phyloP scores from a whole-genome alignment of 176 grass and related monocot genomes.

The Neostapfia colusana region DNA sequence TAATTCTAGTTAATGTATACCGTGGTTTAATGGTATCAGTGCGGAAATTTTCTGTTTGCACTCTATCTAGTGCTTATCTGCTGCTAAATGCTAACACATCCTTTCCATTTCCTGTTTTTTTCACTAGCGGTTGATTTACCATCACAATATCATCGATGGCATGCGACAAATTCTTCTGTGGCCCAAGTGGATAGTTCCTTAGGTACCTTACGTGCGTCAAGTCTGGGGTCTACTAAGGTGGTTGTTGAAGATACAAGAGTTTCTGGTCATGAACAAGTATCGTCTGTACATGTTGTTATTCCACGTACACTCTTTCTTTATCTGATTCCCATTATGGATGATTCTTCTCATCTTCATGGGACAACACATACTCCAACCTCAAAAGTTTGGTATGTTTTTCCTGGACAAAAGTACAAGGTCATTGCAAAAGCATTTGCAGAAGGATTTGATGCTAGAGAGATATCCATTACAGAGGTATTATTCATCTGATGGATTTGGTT shows the following conservation, averaged over 20 bases:
- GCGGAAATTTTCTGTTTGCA: neutral
- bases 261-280: conserved; percentile 82
- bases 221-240: conserved; percentile 70
- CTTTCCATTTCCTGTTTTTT: conserved; percentile 35
- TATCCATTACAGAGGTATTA: conserved; percentile 78
- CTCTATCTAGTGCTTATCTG: conserved; percentile 9
- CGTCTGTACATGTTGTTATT: conserved; percentile 84
- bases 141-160: conserved; percentile 79
- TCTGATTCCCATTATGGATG: conserved; percentile 65
- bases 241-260: conserved; percentile 88
- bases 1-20: conserved; percentile 23
- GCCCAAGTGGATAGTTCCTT: conserved; percentile 63
- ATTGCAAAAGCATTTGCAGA: conserved; percentile 69
- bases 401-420: conserved; percentile 73
- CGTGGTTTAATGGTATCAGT: conserved; percentile 20
- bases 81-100: conserved; percentile 40
- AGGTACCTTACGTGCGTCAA: conserved; percentile 59
- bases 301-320: conserved; percentile 67
- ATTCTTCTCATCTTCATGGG: conserved; percentile 56
- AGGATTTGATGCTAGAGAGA: conserved; percentile 68
- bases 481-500: conserved; percentile 22
- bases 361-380: conserved; percentile 63
- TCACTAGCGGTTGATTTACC: conserved; percentile 73
- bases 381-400: conserved; percentile 84
- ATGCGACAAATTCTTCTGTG: conserved; percentile 73